These are phyloP conservation scores for Suhomyces canberraensis DNA, from an alignment of 805 yeast species.

Conservation along the genomic window DNA sequence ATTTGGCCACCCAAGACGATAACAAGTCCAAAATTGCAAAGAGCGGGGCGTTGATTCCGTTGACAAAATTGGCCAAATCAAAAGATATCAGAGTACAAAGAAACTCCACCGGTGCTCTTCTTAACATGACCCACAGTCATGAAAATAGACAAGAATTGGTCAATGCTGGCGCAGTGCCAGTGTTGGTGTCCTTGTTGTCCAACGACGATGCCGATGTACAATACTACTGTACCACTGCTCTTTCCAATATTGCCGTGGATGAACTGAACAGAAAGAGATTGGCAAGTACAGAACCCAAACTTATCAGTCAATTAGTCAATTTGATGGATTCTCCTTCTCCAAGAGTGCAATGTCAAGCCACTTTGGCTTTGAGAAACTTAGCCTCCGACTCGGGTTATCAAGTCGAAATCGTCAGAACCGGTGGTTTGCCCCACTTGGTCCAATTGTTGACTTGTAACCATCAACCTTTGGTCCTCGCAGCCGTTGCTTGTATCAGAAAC, in stretches of 20 bases:
- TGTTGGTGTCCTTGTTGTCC: slow-evolving; percentile 79
- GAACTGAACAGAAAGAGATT: slow-evolving; percentile 84
- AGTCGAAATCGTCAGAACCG: slow-evolving; percentile 90
- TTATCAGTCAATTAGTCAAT: slow-evolving; percentile 81
- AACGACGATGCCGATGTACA: slow-evolving; percentile 95
- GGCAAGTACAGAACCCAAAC: slow-evolving; percentile 87
- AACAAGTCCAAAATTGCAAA: slow-evolving; percentile 95
- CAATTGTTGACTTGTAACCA: slow-evolving; percentile 83
- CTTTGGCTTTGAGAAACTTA: slow-evolving; percentile 89
- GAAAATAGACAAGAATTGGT: slow-evolving; percentile 96
- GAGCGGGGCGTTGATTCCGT: slow-evolving; percentile 91
- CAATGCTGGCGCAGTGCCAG: slow-evolving; percentile 98
- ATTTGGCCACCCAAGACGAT: slow-evolving; percentile 96
- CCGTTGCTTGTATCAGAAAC: slow-evolving; percentile 97
- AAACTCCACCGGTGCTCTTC: slow-evolving; percentile 96
- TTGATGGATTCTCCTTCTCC: slow-evolving; percentile 93
- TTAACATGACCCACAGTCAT: slow-evolving; percentile 96
- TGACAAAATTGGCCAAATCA: slow-evolving; percentile 91
- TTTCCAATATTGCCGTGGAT: slow-evolving; percentile 96
- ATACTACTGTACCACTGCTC: slow-evolving; percentile 96
- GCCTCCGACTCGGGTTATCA: slow-evolving; percentile 97
- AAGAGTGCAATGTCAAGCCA: slow-evolving; percentile 97
- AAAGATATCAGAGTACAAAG: slow-evolving; percentile 95
- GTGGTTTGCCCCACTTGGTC: slow-evolving; percentile 93
- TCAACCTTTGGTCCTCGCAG: slow-evolving; percentile 89